Conservation (phyloP, 2,329 filamentous ascomycete species). For the Immersiporthe knoxdaviesiana region DNA sequence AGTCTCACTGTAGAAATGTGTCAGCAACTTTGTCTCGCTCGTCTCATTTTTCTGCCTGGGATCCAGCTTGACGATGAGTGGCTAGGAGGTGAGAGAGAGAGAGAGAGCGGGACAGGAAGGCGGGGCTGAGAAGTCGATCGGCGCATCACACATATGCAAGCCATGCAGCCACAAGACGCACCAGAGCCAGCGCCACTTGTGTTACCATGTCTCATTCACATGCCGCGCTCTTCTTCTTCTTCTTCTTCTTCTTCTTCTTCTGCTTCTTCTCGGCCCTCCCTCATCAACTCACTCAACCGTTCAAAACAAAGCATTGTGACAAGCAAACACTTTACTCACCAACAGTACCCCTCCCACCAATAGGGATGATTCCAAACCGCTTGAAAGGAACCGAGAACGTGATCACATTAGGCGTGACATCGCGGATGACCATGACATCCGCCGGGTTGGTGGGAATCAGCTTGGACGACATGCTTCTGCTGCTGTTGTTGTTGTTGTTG, state of each 20-base stretch:
- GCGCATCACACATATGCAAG: background rate
- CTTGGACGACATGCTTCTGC: slow-evolving; percentile 58
- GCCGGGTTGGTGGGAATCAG: slow-evolving; percentile 73
- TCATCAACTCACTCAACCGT: background rate
- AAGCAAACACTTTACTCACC: slow-evolving; percentile 53
- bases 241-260: background rate
- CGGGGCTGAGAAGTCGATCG: background rate
- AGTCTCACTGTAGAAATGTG: slow-evolving; percentile 67
- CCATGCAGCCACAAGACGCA: background rate
- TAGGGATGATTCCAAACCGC: slow-evolving; percentile 76
- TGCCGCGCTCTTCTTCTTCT: background rate
- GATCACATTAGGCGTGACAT: slow-evolving; percentile 76
- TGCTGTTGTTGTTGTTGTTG: background rate
- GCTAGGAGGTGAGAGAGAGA: background rate
- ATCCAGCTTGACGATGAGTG: background rate
- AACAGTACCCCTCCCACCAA: slow-evolving; percentile 86
- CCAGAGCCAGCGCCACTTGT: background rate
- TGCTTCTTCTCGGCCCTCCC: slow-evolving; percentile 16
- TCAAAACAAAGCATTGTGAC: background rate
- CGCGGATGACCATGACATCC: slow-evolving; percentile 87
- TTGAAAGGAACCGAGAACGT: slow-evolving; percentile 84
- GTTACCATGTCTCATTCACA: background rate
- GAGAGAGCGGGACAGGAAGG: too few relatives aligned
- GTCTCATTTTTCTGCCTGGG: background rate
- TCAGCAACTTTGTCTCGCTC: background rate